Evolutionary conservation across 768 basidiomycete genomes (phyloP), one percentile per base, ranked within the genome.

Genomic region (Strobilomyces echinocephalus): DNA sequence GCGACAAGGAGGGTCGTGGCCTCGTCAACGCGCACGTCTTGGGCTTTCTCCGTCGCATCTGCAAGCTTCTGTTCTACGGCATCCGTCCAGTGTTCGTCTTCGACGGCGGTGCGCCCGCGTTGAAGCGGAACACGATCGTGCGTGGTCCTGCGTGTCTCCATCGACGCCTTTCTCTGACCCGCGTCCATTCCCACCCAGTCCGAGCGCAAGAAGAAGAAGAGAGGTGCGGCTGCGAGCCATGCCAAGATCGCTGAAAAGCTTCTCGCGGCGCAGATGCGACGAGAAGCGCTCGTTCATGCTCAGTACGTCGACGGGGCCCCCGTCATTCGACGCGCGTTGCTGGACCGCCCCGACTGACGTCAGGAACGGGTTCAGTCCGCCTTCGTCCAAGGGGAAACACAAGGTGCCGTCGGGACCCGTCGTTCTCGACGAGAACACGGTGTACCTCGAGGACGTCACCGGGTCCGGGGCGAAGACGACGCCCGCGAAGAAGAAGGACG

Each of bases 71-170:
- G 40, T 98, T 95, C 73, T 94, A 97, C 65, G 97, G 97, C 12
- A 95, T 98, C 67, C 95, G 91, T 68, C 97, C 97, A 0, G 95
- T 99, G 34, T 99, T 99, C 64, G 95, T 99, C 12, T 99, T 99
- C 64, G 97, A 99, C 69, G 97, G 97, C 20, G 95, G 93, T 33
- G 97, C 95, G 4, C 97, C 97, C 4, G 81, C 75, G 11, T 69
- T 99, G 63, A 99, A 99, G 75, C 81, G 86, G 63, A 76, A 79
- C 46, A 98, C 97, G 4, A 85, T 99, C 59, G 95, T 93, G 60
- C 52, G 88, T 72, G 11, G 48, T 51, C 24, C 26, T 8, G n/a
- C 6, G 49, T 42, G 30, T 9, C 21, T 6, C 15, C 16, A 2
- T 5, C 34, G 35, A 20, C 5, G n/a, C 9, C 3, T 49, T n/a